Base-by-base conservation (phyloP, 2,329 filamentous ascomycete genomes). In the Cytospora leucostoma region DNA sequence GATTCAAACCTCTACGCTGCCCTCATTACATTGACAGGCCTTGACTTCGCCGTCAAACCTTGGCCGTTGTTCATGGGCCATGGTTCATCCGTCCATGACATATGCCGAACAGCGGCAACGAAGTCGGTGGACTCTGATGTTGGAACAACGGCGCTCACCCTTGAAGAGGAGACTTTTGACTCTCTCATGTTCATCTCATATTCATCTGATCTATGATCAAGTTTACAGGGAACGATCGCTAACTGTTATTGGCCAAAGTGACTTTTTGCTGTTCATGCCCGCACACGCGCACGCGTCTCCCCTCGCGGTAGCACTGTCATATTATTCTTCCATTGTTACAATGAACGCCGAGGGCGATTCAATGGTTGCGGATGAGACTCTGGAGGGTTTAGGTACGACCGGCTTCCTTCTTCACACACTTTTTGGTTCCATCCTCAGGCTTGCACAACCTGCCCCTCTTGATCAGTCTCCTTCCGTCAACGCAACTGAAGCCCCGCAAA, bases 311-410 rank as follows among this genome's bases (percentile, higher is more conserved):
- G 90, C 97, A 61, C 82, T 97, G 70, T 93, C 92, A 58, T 98
- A 96, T 78, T 99, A 97, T 77, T 89, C 91, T 64, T 90, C 92
- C 56, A 91, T 94, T 69, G 88, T 96, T 73, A 93, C 91, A 76
- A 83, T 99, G 74, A 97, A 92, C 72, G 83, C 92, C 66, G 95
- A 99, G 82, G 95, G 95, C 76, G 95, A 98, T 80, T 95, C 95
- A 70, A 84, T 91, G 71, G 88, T 98, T 71, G 92, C 89, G 80
- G 93, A 96, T 79, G 92, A 97, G 75, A 90, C 89, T 74, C 85
- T 97, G 73, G 87, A 96, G 83, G 91, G 93, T 79, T 82, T 96
- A 93, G 94, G 94, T 97, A 97, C 84, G 86, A 83, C 82, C 75
- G 80, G 79, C 77, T 88, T 86, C 79, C 84, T 93, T 85, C 79